Evolutionary conservation across 352 stramenopile genomes (phyloP).

Genomic region (Phytophthora citrophthora): DNA sequence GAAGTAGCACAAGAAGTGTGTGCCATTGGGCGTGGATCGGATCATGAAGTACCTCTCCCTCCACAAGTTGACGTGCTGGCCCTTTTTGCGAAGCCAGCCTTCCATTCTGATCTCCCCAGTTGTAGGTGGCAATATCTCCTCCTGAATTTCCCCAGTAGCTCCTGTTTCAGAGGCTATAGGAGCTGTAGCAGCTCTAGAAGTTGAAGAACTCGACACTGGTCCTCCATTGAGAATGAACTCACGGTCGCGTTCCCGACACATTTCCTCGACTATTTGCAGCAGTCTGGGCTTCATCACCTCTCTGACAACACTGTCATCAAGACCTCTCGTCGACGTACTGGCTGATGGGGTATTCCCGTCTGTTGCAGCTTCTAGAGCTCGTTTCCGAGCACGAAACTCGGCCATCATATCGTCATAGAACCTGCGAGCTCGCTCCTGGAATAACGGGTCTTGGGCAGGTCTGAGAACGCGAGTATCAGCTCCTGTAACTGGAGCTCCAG

Average conservation of each 20-base stretch:
- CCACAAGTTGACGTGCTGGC: constrained; percentile 88
- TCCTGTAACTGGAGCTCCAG: constrained; percentile 27
- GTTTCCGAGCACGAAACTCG: constrained; percentile 49
- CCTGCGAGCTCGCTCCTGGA: constrained; percentile 49
- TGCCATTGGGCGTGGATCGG: constrained; percentile 77
- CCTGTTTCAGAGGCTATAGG: constrained; percentile 1
- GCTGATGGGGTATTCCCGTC: constrained; percentile 10
- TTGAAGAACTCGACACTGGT: neutral
- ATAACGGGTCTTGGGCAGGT: constrained; percentile 50
- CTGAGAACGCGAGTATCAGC: constrained; percentile 15
- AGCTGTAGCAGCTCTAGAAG: constrained; percentile 16
- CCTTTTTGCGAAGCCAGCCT: constrained; percentile 88
- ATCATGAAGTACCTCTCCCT: constrained; percentile 90
- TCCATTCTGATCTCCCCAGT: constrained; percentile 85
- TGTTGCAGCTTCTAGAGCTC: constrained; percentile 24
- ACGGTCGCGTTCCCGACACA: constrained; percentile 72
- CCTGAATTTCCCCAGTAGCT: constrained; percentile 4
- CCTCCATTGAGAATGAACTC: constrained; percentile 24
- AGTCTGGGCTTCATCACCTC: constrained; percentile 83
- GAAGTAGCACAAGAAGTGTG: constrained; percentile 86
- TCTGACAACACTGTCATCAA: constrained; percentile 64
- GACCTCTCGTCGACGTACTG: constrained; percentile 31
- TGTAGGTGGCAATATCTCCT: constrained; percentile 27
- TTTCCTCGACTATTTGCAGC: constrained; percentile 76
- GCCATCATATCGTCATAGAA: constrained; percentile 72